Evolutionary conservation across 2,329 filamentous ascomycete species (phyloP).

Genomic region (Fusarium sp.): DNA sequence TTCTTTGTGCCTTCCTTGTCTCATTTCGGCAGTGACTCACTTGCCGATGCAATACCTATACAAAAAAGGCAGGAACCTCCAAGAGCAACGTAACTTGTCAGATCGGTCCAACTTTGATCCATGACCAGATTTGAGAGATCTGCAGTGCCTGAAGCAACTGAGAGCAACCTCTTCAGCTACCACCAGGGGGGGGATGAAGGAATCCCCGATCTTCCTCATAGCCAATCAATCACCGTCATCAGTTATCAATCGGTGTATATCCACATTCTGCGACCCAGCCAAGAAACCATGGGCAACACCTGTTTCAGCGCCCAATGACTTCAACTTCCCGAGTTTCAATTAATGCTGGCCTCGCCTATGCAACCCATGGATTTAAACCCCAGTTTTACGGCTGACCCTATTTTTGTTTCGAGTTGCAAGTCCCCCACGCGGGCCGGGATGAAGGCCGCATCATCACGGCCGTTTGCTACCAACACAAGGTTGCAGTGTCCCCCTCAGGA

Average conservation of each 20-base stretch:
- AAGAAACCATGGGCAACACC: constrained; percentile 42
- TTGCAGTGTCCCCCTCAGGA: neutral
- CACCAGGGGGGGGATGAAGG: neutral
- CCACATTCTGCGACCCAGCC: constrained; percentile 14
- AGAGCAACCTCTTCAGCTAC: too few relatives aligned
- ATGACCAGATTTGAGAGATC: constrained; percentile 11
- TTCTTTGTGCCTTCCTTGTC: neutral
- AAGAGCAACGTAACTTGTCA: neutral
- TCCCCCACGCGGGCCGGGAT: constrained; percentile 50
- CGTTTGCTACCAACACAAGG: constrained; percentile 14
- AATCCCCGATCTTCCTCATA: neutral
- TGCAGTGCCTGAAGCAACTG: too few relatives aligned
- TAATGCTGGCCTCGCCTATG: neutral
- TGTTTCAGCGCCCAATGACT: constrained; percentile 55
- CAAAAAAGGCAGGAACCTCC: neutral
- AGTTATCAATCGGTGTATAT: too few relatives aligned
- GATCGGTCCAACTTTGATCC: constrained; percentile 11
- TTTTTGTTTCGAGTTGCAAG: constrained; percentile 4
- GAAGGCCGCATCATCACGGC: neutral
- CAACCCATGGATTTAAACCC: neutral
- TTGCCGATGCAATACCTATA: constrained; percentile 1
- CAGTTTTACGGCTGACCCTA: constrained; percentile 1
- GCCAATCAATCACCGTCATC: too few relatives aligned
- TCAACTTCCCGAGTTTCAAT: constrained; percentile 13
- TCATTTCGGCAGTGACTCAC: constrained; percentile 6